These are phyloP conservation scores for Micractinium conductrix DNA, from an alignment of 139 green algal genomes.

Conservation along the genomic window DNA sequence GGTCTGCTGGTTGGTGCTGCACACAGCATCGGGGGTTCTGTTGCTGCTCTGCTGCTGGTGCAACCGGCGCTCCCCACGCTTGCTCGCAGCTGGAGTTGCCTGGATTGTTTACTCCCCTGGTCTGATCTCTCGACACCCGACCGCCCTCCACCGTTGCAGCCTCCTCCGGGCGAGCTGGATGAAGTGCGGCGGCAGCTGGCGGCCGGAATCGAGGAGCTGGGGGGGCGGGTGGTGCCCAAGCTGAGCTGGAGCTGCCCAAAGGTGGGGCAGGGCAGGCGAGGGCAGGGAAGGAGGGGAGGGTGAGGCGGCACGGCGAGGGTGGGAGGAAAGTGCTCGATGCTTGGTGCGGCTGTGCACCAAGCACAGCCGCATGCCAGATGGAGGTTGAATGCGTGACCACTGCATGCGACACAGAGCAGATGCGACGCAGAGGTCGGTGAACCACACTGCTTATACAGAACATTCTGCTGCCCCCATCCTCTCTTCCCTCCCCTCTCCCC, in stretches of 20 bases:
- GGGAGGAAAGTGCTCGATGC: too few species aligned
- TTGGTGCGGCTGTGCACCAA: too few species aligned
- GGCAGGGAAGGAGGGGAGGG: too few species aligned
- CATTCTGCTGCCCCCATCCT: too few species aligned
- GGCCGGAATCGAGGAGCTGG: slow-evolving; percentile 68
- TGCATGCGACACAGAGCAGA: too few species aligned
- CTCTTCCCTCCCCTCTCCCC: too few species aligned
- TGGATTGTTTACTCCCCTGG: not conserved
- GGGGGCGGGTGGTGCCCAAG: slow-evolving; percentile 86
- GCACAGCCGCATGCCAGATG: too few species aligned
- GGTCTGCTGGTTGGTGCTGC: not conserved
- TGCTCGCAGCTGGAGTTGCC: not conserved
- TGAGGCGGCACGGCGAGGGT: too few species aligned
- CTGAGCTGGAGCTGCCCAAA: slow-evolving; percentile 93
- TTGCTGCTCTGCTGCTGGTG: not conserved
- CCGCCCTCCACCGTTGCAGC: not conserved
- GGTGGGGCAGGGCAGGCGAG: not conserved
- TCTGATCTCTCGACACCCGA: not conserved
- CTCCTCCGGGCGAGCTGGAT: slow-evolving; percentile 35
- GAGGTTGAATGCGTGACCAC: too few species aligned
- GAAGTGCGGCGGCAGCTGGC: slow-evolving; percentile 53
- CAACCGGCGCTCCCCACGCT: not conserved
- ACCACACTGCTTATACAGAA: too few species aligned
- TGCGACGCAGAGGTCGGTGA: too few species aligned
- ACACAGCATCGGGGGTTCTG: not conserved